These are phyloP conservation scores for Keqinozyma sinolaborantium DNA, from an alignment of 1,139 yeast species.

Conservation along the genomic window DNA sequence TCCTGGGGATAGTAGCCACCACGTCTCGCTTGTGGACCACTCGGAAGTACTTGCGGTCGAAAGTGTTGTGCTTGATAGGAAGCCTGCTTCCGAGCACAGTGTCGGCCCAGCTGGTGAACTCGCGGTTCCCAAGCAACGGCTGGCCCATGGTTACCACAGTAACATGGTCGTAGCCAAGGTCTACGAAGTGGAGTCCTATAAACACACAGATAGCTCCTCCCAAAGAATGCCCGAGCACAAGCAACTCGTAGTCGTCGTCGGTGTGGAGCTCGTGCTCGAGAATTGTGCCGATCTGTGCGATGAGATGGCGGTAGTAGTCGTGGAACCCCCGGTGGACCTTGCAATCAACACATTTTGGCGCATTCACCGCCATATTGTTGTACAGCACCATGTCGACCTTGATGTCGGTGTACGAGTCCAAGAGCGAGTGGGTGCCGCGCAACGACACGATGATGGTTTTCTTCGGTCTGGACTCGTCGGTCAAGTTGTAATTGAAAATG, in stretches of 20 bases:
- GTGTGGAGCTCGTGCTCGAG: conserved; percentile 21
- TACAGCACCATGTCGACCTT: conserved; percentile 36
- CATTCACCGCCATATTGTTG: conserved; percentile 18
- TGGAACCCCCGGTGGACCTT: conserved; percentile 48
- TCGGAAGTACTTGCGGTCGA: conserved; percentile 30
- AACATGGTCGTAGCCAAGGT: conserved; percentile 29
- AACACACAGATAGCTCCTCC: conserved; percentile 49
- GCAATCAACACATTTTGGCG: conserved; percentile 36
- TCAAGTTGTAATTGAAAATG: conserved; percentile 19
- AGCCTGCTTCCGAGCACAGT: conserved; percentile 24
- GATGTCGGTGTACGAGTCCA: conserved; percentile 44
- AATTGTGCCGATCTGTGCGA: conserved; percentile 21
- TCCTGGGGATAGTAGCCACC: conserved; percentile 40
- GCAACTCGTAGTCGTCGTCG: conserved; percentile 27
- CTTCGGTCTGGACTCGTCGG: conserved; percentile 9
- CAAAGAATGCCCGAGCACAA: conserved; percentile 48
- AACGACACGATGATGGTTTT: conserved; percentile 38
- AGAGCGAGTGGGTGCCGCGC: conserved; percentile 47
- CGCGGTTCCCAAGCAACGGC: conserved; percentile 44
- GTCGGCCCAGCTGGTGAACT: conserved; percentile 39
- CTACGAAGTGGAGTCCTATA: conserved; percentile 35
- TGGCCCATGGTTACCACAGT: conserved; percentile 49
- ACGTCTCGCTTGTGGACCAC: conserved; percentile 47
- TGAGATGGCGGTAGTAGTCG: conserved; percentile 27
- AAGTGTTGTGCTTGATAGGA: conserved; percentile 17